Evolutionary conservation across 805 yeast species (phyloP).

Genomic region (Starmerella bombicola): DNA sequence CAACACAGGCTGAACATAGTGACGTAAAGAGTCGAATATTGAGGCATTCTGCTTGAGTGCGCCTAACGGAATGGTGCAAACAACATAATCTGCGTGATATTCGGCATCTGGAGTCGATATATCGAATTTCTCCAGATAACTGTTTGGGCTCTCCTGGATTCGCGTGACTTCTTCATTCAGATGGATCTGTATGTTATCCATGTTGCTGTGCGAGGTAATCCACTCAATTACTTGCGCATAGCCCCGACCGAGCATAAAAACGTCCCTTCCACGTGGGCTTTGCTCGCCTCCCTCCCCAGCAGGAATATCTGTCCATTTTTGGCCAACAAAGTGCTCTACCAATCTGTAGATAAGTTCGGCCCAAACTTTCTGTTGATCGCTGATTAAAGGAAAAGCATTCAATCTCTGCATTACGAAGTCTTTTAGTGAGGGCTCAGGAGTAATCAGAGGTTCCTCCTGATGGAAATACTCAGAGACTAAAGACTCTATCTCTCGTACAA

Average conservation of each 20-base stretch:
- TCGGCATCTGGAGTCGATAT: constrained; percentile 28
- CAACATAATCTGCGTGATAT: constrained; percentile 40
- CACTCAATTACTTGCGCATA: constrained; percentile 35
- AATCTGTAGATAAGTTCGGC: constrained; percentile 44
- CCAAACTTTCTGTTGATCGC: constrained; percentile 36
- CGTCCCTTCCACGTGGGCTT: constrained; percentile 61
- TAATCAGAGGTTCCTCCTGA: constrained; percentile 33
- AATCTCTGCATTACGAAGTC: constrained; percentile 39
- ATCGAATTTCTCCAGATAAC: constrained; percentile 17
- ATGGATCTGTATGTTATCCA: constrained; percentile 27
- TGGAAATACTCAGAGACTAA: constrained; percentile 46
- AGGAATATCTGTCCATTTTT: constrained; percentile 53
- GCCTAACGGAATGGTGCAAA: constrained; percentile 72
- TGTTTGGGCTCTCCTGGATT: constrained; percentile 20
- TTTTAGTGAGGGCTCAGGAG: constrained; percentile 41
- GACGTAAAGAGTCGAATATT: background rate
- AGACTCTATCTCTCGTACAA: constrained; percentile 11
- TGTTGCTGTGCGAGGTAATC: constrained; percentile 33
- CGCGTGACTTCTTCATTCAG: constrained; percentile 37
- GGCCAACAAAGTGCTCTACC: constrained; percentile 71
- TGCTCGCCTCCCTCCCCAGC: constrained; percentile 41
- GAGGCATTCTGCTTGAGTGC: constrained; percentile 33
- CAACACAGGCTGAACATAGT: constrained; percentile 28
- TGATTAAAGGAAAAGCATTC: constrained; percentile 23
- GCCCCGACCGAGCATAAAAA: constrained; percentile 39